Base-by-base conservation (phyloP, 2,329 filamentous ascomycete genomes). In the Cryphonectria parasitica region DNA sequence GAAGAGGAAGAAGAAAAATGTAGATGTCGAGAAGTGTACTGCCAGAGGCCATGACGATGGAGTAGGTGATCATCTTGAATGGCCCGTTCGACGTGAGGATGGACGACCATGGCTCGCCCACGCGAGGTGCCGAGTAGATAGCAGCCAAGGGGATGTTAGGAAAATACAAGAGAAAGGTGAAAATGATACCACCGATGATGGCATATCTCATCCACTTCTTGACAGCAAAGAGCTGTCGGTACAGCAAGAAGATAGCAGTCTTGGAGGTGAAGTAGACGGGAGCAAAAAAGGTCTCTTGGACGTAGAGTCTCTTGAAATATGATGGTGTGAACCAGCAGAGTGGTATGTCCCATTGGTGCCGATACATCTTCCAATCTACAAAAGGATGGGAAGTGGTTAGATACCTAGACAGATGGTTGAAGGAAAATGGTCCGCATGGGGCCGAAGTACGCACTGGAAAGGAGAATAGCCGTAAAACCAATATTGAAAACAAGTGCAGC, bases 261-360 rank as follows among this genome's bases (percentile, higher is more conserved):
- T 63, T 63, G 60, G 34, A 63, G 60, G 34, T 41, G 31, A 63
- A 22, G 36, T 36, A 61, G 58, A 61, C 58, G 10, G 58, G 58
- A 13, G 28, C n/a, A 17, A 61, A 61, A 31, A 61, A 61, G 34
- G 10, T 15, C 15, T 61, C 58, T 61, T 61, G 58, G 36, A 36
- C 36, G 36, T 36, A 36, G 36, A 36, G 36, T 36, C 36, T 36
- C 36, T 36, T 36, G 36, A 36, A 36, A 8, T 36, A 36, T 36
- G 36, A 36, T 36, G 36, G 36, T 8, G 36, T 36, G 36, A 36
- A 36, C 36, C 36, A 36, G 36, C 36, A 36, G 36, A 36, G 36
- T 8, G 36, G 36, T 36, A 36, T 36, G 36, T 36, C 36, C 36
- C 36, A 36, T 36, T 36, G 36, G 36, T 36, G 36, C 3, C 36